These are phyloP conservation scores for Grosmannia serpens DNA, from an alignment of 2,329 filamentous ascomycete genomes.

Conservation along the genomic window DNA sequence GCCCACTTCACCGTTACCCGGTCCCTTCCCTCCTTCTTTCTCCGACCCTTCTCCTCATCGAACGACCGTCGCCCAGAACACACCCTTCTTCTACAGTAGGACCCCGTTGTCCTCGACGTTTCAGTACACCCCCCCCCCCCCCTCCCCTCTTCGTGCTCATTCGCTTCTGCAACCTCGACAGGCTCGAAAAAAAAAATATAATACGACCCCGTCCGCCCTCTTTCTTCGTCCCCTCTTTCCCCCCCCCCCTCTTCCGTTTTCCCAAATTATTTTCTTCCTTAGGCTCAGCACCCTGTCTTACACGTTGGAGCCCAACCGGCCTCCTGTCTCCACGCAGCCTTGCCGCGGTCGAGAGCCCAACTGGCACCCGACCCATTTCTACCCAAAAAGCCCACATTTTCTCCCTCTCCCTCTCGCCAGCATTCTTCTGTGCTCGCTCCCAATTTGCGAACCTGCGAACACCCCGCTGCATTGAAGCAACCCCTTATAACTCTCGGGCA, in stretches of 20 bases:
- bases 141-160: background rate
- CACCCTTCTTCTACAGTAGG: background rate
- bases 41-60: background rate
- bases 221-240: background rate
- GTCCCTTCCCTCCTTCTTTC: background rate
- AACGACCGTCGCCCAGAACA: background rate
- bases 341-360: constrained; percentile 7
- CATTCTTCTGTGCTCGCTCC: background rate
- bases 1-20: background rate
- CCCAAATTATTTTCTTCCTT: background rate
- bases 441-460: background rate
- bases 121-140: background rate
- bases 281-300: constrained; percentile 1
- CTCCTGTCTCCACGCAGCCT: constrained; percentile 13
- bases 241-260: background rate
- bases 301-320: constrained; percentile 7
- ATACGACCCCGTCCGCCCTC: background rate
- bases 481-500: constrained; percentile 20
- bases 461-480: constrained; percentile 3
- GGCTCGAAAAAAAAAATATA: background rate
- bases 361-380: background rate
- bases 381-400: background rate
- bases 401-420: background rate
- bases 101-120: background rate
- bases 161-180: background rate